Evolutionary conservation across 768 basidiomycete species (phyloP), one percentile per base, ranked within the genome.

Genomic region (Lentinula detonsa): DNA sequence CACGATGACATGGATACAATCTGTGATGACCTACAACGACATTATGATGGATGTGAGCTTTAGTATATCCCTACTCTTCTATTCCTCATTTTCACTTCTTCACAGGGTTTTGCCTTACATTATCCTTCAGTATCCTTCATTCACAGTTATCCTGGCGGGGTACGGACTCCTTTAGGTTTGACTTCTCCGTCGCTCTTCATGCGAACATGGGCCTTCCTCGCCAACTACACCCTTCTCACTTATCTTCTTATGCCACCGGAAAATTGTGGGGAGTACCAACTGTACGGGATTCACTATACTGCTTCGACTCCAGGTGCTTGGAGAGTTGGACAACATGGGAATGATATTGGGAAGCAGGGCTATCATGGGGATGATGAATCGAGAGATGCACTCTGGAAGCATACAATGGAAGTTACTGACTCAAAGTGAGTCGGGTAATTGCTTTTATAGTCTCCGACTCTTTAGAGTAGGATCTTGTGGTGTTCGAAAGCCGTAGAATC

Each of bases 361-460:
- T 75, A 73, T 59, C 73, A 68, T 57, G 76, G 76, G n/a, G 72
- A 70, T 7, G 73, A 71, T 21, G 74, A 75, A 46, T 72, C 73
- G n/a, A 69, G 71, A 63, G 70, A 71, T 54, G 70, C 67, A 62
- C 50, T 78, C 7, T 78, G 75, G 75, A 73, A 76, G 23, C 75
- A 74, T 62, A 70, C 69, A 3, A 51, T 72, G 0, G 58, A 70
- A 52, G 65, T 54, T 28, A 50, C 62, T 5, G 37, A 4, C 10
- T 39, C 42, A 16, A 53, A 53, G 52, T 53, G 9, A 53, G 37
- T 13, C 37, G 7, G 37, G 3, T 28, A 0, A 3, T 28, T 3
- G 28, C 28, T 28, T 28, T 28, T 28, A 28, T 28, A 64, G 60
- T 39, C 37, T 39, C 37, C 37, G 37, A 28, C 28, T 28, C 28